These are phyloP conservation scores for Tanacetum coccineum DNA, from an alignment of 129 eudicot genomes.

Conservation along the genomic window DNA sequence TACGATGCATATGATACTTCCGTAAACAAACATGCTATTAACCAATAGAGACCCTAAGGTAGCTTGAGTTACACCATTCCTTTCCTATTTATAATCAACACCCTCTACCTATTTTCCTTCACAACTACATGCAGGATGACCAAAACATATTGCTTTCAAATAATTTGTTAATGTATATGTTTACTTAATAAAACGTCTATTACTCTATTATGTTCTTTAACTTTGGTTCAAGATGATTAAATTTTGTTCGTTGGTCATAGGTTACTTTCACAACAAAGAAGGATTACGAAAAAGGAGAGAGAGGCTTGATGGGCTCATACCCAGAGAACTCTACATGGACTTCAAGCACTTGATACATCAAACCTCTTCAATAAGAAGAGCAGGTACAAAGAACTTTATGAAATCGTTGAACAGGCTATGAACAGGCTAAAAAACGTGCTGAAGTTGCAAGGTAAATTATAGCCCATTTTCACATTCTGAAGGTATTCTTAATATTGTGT, in stretches of 20 bases:
- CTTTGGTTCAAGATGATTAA: not conserved
- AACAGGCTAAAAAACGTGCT: conserved; percentile 66
- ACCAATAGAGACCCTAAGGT: too few species aligned
- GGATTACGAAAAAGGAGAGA: conserved; percentile 68
- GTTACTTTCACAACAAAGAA: conserved; percentile 85
- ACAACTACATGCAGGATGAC: too few species aligned
- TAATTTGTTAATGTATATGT: too few species aligned
- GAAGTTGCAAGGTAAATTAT: conserved; percentile 67
- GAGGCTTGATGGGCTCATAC: conserved; percentile 89
- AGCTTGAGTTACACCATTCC: too few species aligned
- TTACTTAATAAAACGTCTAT: not conserved
- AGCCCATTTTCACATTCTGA: not conserved
- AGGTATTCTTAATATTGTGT: not conserved
- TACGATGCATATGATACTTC: too few species aligned
- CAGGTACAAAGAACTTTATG: conserved; percentile 53
- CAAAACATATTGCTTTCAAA: too few species aligned
- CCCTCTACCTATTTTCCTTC: too few species aligned
- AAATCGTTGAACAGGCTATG: conserved; percentile 80
- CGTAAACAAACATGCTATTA: too few species aligned
- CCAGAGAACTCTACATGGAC: conserved; percentile 83
- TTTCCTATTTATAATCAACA: too few species aligned
- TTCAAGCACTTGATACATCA: conserved; percentile 44
- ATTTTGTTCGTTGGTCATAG: conserved; percentile 20
- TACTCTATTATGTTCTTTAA: not conserved
- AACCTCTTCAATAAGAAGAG: conserved; percentile 38